phyloP scores from a whole-genome alignment of 1,284 basidiomycete species.

The Puccinia horiana region DNA sequence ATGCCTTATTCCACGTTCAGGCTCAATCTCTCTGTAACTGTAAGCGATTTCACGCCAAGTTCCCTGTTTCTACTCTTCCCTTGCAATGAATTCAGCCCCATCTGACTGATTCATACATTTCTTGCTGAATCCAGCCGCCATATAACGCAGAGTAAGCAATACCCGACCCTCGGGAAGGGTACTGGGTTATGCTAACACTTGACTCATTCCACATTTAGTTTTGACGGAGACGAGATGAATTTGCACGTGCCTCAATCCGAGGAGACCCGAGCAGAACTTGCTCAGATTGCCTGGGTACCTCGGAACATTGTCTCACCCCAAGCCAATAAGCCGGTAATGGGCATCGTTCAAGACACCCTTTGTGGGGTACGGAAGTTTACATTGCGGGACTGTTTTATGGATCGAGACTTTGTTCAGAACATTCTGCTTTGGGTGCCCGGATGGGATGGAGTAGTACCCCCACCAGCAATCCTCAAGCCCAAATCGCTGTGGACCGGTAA shows the following conservation, averaged over 20 bases:
- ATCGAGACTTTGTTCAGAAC: constrained; percentile 93
- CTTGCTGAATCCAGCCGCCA: constrained; percentile 65
- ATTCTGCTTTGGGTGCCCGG: constrained; percentile 95
- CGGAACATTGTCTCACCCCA: constrained; percentile 97
- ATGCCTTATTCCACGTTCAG: constrained; percentile 99
- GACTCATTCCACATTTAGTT: constrained; percentile 60
- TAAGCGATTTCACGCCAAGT: constrained; percentile 62
- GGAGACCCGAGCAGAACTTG: constrained; percentile 96
- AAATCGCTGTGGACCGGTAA: constrained; percentile 98
- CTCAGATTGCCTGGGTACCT: constrained; percentile 99
- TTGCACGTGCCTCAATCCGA: constrained; percentile 99
- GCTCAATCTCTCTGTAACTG: constrained; percentile 84
- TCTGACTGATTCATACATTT: constrained; percentile 51
- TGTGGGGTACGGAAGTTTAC: constrained; percentile 98
- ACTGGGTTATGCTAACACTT: constrained; percentile 44
- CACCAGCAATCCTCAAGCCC: constrained; percentile 91
- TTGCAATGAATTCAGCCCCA: not conserved
- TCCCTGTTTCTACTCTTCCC: constrained; percentile 45
- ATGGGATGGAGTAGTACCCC: constrained; percentile 92
- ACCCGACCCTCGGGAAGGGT: constrained; percentile 31
- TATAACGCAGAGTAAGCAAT: constrained; percentile 76
- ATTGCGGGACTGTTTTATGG: constrained; percentile 86
- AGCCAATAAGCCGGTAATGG: constrained; percentile 99
- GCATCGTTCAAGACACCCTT: constrained; percentile 97
- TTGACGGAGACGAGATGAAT: constrained; percentile 99